Conservation (phyloP, 164 flowering plant species). For the Platanus orientalis region DNA sequence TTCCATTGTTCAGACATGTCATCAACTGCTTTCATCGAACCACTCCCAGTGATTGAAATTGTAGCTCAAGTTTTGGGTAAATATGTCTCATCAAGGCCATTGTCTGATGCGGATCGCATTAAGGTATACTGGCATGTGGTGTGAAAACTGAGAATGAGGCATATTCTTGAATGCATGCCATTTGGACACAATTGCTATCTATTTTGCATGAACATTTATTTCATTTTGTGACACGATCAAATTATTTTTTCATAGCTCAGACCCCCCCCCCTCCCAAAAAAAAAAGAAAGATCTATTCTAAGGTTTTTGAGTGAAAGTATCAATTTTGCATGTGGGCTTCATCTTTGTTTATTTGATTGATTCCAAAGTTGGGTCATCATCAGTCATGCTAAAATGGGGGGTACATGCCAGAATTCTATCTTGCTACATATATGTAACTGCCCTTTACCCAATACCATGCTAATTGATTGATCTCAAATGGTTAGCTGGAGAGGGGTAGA, state of each 20-base stretch:
- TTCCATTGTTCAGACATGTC: slow-evolving; percentile 47
- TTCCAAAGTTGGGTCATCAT: too few species aligned
- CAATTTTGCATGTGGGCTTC: too few species aligned
- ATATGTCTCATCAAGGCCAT: slow-evolving; percentile 45
- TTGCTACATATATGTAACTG: too few species aligned
- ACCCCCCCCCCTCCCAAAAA: too few species aligned
- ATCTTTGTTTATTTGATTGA: too few species aligned
- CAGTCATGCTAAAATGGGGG: too few species aligned
- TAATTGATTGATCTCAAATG: too few species aligned
- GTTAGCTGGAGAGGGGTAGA: too few species aligned
- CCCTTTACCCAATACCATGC: too few species aligned
- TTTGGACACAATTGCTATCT: not conserved
- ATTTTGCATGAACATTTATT: not conserved
- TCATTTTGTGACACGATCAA: too few species aligned
- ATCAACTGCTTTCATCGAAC: slow-evolving; percentile 65
- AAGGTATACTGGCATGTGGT: slow-evolving; percentile 34
- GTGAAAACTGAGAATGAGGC: not conserved
- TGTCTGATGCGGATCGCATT: slow-evolving; percentile 68
- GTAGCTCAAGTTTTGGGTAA: slow-evolving; percentile 50
- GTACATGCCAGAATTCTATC: too few species aligned
- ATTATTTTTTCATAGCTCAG: not conserved
- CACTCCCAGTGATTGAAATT: slow-evolving; percentile 73
- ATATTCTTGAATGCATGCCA: not conserved
- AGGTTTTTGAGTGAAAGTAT: not conserved
- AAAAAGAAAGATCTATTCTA: not conserved